These are phyloP conservation scores for Thielaviopsis musarum DNA, from an alignment of 2,329 filamentous ascomycete genomes.

Conservation along the genomic window DNA sequence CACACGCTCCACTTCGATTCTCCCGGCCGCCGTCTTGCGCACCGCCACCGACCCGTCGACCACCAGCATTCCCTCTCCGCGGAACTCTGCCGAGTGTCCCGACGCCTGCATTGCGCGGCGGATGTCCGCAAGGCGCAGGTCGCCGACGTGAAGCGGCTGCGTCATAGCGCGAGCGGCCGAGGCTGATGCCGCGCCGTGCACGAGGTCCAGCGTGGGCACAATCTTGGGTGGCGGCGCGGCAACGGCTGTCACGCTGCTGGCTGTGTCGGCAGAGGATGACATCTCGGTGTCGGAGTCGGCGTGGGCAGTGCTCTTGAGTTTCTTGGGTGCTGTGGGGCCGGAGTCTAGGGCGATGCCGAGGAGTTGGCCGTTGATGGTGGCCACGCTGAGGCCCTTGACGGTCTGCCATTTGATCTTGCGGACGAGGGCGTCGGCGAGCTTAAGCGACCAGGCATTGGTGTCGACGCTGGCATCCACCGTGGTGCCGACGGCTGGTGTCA, in stretches of 20 bases:
- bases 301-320: slow-evolving; percentile 7
- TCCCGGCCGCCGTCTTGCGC: slow-evolving; percentile 70
- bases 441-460: slow-evolving; percentile 93
- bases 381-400: slow-evolving; percentile 74
- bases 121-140: slow-evolving; percentile 75
- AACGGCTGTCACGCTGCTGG: slow-evolving; percentile 3
- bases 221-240: slow-evolving; percentile 15
- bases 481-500: slow-evolving; percentile 60
- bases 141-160: slow-evolving; percentile 85
- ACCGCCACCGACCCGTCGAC: slow-evolving; percentile 82
- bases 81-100: slow-evolving; percentile 80
- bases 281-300: slow-evolving; percentile 13
- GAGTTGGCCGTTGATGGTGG: slow-evolving; percentile 68
- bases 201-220: slow-evolving; percentile 35
- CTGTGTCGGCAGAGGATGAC: neutral
- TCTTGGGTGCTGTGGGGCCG: slow-evolving; percentile 9
- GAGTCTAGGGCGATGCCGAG: slow-evolving; percentile 23
- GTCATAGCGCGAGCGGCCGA: slow-evolving; percentile 42
- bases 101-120: slow-evolving; percentile 65
- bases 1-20: slow-evolving; percentile 72
- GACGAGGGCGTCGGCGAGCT: slow-evolving; percentile 68
- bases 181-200: slow-evolving; percentile 53
- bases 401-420: slow-evolving; percentile 89
- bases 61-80: slow-evolving; percentile 79
- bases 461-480: slow-evolving; percentile 84